Percentiles rank a stretch among this genome's conserved stretches.
These are phyloP conservation scores for Taiozyma sp. DNA, from an alignment of 1,139 yeast species.

Conservation along the genomic window DNA sequence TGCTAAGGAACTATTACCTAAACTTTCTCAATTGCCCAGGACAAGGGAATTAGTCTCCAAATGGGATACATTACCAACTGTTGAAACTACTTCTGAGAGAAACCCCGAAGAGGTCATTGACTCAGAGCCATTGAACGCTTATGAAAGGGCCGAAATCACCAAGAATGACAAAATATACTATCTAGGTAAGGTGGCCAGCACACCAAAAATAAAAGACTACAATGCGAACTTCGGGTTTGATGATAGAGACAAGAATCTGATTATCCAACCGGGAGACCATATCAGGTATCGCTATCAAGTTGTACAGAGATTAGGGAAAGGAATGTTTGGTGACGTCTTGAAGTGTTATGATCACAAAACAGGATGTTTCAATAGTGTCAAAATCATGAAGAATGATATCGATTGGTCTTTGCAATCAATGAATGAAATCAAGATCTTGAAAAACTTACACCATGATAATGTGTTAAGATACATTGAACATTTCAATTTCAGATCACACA, in stretches of 20 bases:
- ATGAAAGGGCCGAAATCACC: conserved; percentile 50
- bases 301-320: conserved; percentile 58
- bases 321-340: conserved; percentile 82
- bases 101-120: conserved; percentile 5
- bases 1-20: conserved; percentile 4
- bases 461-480: conserved; percentile 60
- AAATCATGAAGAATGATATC: conserved; percentile 70
- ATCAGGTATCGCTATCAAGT: conserved; percentile 73
- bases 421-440: conserved; percentile 69
- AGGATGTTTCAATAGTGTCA: conserved; percentile 58
- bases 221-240: conserved; percentile 62
- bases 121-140: conserved; percentile 32
- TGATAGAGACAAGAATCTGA: conserved; percentile 62
- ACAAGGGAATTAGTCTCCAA: conserved; percentile 6
- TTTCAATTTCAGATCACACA: conserved; percentile 77
- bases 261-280: conserved; percentile 58
- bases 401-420: conserved; percentile 78
- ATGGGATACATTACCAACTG: conserved; percentile 3
- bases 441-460: conserved; percentile 38
- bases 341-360: conserved; percentile 66
- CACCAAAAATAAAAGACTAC: conserved; percentile 4
- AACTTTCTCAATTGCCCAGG: conserved; percentile 4
- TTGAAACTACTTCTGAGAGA: neutral
- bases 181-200: conserved; percentile 12
- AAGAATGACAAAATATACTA: conserved; percentile 41